phyloP scores from a whole-genome alignment of 129 eudicot species.

The Solidago caesia region DNA sequence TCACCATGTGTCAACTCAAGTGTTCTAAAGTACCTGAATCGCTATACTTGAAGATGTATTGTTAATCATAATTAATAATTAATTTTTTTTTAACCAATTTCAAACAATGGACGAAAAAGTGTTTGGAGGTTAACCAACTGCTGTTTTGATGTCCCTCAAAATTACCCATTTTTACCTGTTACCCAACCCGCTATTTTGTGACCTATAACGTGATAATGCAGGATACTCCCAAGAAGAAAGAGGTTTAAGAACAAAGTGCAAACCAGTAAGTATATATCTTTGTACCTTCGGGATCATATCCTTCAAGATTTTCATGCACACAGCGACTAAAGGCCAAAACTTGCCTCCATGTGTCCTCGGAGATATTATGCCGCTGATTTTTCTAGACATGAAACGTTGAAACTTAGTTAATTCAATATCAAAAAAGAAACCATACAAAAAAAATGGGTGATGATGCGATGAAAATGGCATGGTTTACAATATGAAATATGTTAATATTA shows the following conservation, averaged over 20 bases:
- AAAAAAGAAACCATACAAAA: slow-evolving; percentile 5
- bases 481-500: too few relatives aligned
- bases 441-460: background rate
- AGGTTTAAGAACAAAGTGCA: background rate
- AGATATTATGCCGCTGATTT: slow-evolving; percentile 89
- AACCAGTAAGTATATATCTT: slow-evolving; percentile 1
- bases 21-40: background rate
- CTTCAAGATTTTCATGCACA: slow-evolving; percentile 97
- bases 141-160: too few relatives aligned
- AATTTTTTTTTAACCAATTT: too few relatives aligned
- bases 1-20: background rate
- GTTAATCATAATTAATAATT: background rate
- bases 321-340: slow-evolving; percentile 93
- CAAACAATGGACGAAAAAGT: too few relatives aligned
- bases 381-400: slow-evolving; percentile 38
- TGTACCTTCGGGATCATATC: slow-evolving; percentile 95
- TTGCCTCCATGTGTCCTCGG: slow-evolving; percentile 98
- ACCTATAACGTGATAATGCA: background rate
- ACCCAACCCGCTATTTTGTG: background rate
- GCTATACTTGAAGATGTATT: background rate
- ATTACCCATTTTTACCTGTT: background rate
- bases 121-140: too few relatives aligned
- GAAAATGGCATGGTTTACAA: slow-evolving; percentile 13
- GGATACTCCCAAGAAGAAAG: background rate
- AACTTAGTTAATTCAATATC: slow-evolving; percentile 16